Conservation (phyloP, 2,329 filamentous ascomycete species). For the Penicillium brasilianum region DNA sequence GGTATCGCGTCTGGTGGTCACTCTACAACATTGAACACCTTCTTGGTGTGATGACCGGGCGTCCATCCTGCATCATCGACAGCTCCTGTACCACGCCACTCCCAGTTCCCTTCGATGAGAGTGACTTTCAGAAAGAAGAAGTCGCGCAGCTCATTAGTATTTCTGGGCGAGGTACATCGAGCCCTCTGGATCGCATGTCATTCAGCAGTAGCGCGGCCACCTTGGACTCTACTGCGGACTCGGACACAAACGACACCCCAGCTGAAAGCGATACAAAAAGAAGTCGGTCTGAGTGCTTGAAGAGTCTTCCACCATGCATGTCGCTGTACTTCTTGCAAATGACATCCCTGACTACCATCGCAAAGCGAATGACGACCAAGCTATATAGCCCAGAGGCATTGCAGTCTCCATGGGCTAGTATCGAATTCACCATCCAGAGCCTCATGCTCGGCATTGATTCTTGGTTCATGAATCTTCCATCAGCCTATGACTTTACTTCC, state of each 20-base stretch:
- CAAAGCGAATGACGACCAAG: constrained; percentile 44
- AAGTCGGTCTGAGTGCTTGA: constrained; percentile 42
- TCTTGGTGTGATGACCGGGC: constrained; percentile 51
- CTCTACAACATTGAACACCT: constrained; percentile 50
- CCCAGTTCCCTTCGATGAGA: constrained; percentile 49
- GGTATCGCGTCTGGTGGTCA: constrained; percentile 54
- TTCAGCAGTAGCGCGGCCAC: constrained; percentile 30
- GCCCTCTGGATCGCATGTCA: constrained; percentile 29
- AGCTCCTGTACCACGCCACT: constrained; percentile 49
- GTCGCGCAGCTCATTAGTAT: constrained; percentile 33
- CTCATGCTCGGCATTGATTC: constrained; percentile 45
- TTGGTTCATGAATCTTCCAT: constrained; percentile 48
- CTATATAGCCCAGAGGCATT: constrained; percentile 47
- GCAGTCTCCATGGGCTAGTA: constrained; percentile 44
- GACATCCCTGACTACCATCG: constrained; percentile 43
- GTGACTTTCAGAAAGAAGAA: constrained; percentile 44
- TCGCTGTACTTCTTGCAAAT: constrained; percentile 50
- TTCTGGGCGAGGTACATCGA: constrained; percentile 27
- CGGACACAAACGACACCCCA: constrained; percentile 26
- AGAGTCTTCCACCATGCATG: constrained; percentile 42
- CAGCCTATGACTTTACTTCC: constrained; percentile 47
- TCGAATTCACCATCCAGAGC: constrained; percentile 45
- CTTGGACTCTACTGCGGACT: constrained; percentile 27
- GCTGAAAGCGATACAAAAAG: constrained; percentile 25
- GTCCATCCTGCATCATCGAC: constrained; percentile 50